These are phyloP conservation scores for Xylariaceae sp. DNA, from an alignment of 2,329 filamentous ascomycete species.

Conservation along the genomic window DNA sequence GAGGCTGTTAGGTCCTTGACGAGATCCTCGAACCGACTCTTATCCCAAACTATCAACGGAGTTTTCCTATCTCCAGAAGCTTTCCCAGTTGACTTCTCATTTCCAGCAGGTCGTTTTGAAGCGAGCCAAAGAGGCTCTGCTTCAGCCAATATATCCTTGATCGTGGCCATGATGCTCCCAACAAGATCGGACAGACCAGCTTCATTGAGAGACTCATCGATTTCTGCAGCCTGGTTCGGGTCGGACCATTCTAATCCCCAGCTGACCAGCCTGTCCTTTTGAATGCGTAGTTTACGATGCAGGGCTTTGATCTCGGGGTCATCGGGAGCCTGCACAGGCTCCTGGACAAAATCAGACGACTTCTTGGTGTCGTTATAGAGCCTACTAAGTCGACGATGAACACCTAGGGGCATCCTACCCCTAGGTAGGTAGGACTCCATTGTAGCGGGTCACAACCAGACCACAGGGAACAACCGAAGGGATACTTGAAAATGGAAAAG, in stretches of 20 bases:
- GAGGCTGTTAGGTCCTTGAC: constrained; percentile 70
- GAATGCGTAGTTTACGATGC: constrained; percentile 73
- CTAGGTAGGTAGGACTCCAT: constrained; percentile 52
- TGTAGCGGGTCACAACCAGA: constrained; percentile 8
- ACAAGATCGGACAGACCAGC: constrained; percentile 73
- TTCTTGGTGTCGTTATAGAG: constrained; percentile 80
- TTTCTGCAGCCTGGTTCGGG: constrained; percentile 63
- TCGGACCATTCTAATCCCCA: constrained; percentile 83
- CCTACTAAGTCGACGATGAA: constrained; percentile 62
- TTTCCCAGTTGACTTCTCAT: constrained; percentile 38
- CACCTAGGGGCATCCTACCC: constrained; percentile 52
- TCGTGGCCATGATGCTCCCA: constrained; percentile 72
- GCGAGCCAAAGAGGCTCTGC: constrained; percentile 67
- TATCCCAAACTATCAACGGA: constrained; percentile 61
- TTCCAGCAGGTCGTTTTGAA: constrained; percentile 46
- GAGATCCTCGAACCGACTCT: constrained; percentile 69
- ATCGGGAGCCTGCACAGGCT: constrained; percentile 57
- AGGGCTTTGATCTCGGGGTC: constrained; percentile 67
- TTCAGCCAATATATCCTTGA: constrained; percentile 74
- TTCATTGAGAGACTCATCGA: constrained; percentile 66
- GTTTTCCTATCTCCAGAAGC: constrained; percentile 47
- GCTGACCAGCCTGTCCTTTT: constrained; percentile 72
- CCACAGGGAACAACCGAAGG: not conserved
- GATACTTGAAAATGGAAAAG: not conserved
- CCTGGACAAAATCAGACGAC: constrained; percentile 68